Evolutionary conservation across 2,329 filamentous ascomycete genomes (phyloP).

Genomic region (Myriosclerotinia curreyana): DNA sequence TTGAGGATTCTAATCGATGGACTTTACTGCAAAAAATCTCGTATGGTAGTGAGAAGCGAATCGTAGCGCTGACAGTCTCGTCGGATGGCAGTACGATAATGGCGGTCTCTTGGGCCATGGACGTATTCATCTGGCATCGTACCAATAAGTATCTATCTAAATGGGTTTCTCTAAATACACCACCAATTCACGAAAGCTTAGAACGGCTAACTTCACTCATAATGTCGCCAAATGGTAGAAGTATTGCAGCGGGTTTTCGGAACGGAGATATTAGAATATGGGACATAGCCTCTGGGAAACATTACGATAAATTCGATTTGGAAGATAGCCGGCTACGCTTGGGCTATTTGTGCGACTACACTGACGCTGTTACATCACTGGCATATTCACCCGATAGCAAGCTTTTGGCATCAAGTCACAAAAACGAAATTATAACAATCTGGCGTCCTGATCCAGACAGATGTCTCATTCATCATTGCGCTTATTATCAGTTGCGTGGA

Average conservation of each 20-base stretch:
- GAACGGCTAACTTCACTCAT: neutral
- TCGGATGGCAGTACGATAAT: neutral
- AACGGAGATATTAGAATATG: slow-evolving; percentile 9
- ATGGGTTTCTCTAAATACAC: neutral
- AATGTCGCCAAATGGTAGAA: neutral
- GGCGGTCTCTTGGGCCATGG: neutral
- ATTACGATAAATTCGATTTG: neutral
- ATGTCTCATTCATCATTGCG: too few relatives aligned
- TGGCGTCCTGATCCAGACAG: neutral
- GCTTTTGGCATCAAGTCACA: neutral
- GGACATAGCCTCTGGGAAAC: slow-evolving; percentile 15
- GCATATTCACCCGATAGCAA: neutral
- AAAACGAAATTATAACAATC: neutral
- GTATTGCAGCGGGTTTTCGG: neutral
- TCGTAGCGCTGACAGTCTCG: neutral
- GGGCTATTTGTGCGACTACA: too few relatives aligned
- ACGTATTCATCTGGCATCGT: neutral
- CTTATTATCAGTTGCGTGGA: neutral
- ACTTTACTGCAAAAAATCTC: neutral
- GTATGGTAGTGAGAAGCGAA: neutral
- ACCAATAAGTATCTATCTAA: neutral
- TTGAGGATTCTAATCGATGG: neutral
- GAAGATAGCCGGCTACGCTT: too few relatives aligned
- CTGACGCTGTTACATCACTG: neutral
- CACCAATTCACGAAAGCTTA: neutral